Evolutionary conservation across 208 protist species (phyloP).

Genomic region (Trypanosoma conorhini): DNA sequence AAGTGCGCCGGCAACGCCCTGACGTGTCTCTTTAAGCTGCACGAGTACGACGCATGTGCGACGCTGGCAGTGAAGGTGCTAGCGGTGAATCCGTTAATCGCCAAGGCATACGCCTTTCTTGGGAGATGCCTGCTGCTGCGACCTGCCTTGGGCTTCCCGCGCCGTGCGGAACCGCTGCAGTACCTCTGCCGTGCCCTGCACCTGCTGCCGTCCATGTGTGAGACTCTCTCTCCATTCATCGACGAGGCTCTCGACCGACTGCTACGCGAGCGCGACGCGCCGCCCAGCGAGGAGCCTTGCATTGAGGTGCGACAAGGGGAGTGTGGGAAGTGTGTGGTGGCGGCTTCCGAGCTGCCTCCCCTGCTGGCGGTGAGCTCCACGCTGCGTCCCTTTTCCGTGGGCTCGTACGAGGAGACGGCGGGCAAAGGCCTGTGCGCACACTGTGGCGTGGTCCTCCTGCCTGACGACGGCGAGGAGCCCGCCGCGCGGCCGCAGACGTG

Average conservation of each 20-base stretch:
- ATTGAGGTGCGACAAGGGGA: slow-evolving; percentile 21
- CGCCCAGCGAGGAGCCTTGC: slow-evolving; percentile 9
- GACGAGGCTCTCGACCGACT: slow-evolving; percentile 28
- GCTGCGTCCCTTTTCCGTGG: slow-evolving; percentile 64
- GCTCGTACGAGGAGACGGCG: slow-evolving; percentile 53
- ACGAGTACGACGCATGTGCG: slow-evolving; percentile 40
- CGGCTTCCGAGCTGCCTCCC: slow-evolving; percentile 37
- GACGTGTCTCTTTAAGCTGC: slow-evolving; percentile 74
- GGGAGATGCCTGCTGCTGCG: slow-evolving; percentile 50
- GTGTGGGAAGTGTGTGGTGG: slow-evolving; percentile 55
- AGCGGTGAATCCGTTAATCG: slow-evolving; percentile 61
- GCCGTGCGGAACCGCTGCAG: slow-evolving; percentile 31
- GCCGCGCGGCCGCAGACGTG: slow-evolving; percentile 19
- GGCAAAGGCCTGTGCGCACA: slow-evolving; percentile 49
- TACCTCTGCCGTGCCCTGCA: slow-evolving; percentile 79
- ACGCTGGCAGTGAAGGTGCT: slow-evolving; percentile 50
- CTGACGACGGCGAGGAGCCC: not conserved
- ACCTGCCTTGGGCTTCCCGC: slow-evolving; percentile 15
- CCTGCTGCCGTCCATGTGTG: slow-evolving; percentile 57
- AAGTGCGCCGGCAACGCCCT: slow-evolving; percentile 84
- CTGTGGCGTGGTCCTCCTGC: slow-evolving; percentile 37
- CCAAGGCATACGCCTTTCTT: slow-evolving; percentile 84
- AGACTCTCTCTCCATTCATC: slow-evolving; percentile 29
- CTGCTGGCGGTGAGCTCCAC: slow-evolving; percentile 40
- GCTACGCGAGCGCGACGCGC: slow-evolving; percentile 7